Conservation (phyloP, 129 eudicot genomes). For the Escallonia herrerae region DNA sequence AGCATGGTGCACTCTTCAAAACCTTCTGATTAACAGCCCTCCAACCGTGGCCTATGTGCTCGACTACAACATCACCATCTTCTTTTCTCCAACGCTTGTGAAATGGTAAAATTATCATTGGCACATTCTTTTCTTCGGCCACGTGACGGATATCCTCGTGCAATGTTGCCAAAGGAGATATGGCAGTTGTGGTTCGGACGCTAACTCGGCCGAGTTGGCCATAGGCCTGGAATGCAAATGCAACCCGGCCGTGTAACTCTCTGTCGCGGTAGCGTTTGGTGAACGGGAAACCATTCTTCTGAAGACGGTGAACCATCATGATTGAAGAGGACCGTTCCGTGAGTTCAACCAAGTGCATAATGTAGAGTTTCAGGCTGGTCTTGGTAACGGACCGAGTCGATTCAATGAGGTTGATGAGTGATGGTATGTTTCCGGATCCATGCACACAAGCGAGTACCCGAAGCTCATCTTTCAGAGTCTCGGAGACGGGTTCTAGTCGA, state of each 20-base stretch:
- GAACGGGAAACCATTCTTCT: conserved; percentile 67
- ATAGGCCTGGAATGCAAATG: conserved; percentile 53
- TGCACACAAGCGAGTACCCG: conserved; percentile 72
- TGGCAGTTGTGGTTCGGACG: conserved; percentile 59
- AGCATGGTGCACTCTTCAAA: conserved; percentile 50
- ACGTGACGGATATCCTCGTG: conserved; percentile 82
- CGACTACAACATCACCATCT: conserved; percentile 42
- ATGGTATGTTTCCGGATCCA: conserved; percentile 63
- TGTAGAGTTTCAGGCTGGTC: conserved; percentile 57
- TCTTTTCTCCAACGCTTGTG: conserved; percentile 64
- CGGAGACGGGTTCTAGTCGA: conserved; percentile 26
- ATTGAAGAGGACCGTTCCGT: conserved; percentile 86
- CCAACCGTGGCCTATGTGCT: conserved; percentile 76
- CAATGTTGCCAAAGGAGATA: conserved; percentile 68
- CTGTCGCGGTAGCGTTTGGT: conserved; percentile 31
- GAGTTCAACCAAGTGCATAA: conserved; percentile 75
- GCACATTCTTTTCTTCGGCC: conserved; percentile 57
- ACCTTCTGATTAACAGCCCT: conserved; percentile 73
- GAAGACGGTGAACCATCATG: conserved; percentile 58
- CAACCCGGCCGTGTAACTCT: conserved; percentile 49
- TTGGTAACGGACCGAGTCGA: conserved; percentile 48
- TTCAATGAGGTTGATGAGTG: conserved; percentile 59
- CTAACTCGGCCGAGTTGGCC: conserved; percentile 56
- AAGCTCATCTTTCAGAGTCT: conserved; percentile 37
- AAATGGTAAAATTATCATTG: conserved; percentile 65